Evolutionary conservation across 2,329 filamentous ascomycete species (phyloP).

Genomic region (Lomentospora prolificans): DNA sequence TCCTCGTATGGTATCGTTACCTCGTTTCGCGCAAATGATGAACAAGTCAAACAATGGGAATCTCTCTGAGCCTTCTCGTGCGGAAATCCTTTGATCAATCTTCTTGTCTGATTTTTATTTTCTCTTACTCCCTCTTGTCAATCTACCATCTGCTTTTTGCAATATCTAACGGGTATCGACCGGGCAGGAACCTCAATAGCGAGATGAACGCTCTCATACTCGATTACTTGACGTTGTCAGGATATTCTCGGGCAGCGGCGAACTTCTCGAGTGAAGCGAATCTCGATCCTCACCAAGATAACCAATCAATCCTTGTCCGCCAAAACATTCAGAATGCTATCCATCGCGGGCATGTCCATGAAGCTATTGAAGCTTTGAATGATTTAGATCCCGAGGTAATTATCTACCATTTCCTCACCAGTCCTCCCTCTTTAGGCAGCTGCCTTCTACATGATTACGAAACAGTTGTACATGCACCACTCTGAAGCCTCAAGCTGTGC

Average conservation of each 20-base stretch:
- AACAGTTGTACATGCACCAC: conserved; percentile 97
- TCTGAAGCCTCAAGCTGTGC: conserved; percentile 85
- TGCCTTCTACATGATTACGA: conserved; percentile 93
- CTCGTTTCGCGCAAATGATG: conserved; percentile 46
- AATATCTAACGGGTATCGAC: not conserved
- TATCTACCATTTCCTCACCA: conserved; percentile 8
- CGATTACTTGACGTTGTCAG: conserved; percentile 93
- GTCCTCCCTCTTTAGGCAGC: conserved; percentile 12
- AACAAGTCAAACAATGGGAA: conserved; percentile 95
- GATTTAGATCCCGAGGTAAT: conserved; percentile 85
- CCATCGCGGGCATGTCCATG: conserved; percentile 73
- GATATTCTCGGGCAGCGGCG: conserved; percentile 83
- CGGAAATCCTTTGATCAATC: conserved; percentile 66
- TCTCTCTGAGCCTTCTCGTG: conserved; percentile 95
- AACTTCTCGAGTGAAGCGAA: conserved; percentile 95
- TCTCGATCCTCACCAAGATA: conserved; percentile 61
- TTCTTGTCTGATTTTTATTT: conserved; percentile 33
- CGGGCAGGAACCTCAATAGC: conserved; percentile 37
- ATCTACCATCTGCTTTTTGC: not conserved
- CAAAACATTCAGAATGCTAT: conserved; percentile 80
- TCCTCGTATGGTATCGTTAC: not conserved
- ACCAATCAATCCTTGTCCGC: conserved; percentile 63
- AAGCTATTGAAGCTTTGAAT: conserved; percentile 79
- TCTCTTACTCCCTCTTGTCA: not conserved
- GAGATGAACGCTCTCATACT: conserved; percentile 93